Percentiles rank a stretch among this genome's conserved stretches.
These are phyloP conservation scores for Fraxinus angustifolia DNA, from an alignment of 305 asterid genomes.

Conservation along the genomic window DNA sequence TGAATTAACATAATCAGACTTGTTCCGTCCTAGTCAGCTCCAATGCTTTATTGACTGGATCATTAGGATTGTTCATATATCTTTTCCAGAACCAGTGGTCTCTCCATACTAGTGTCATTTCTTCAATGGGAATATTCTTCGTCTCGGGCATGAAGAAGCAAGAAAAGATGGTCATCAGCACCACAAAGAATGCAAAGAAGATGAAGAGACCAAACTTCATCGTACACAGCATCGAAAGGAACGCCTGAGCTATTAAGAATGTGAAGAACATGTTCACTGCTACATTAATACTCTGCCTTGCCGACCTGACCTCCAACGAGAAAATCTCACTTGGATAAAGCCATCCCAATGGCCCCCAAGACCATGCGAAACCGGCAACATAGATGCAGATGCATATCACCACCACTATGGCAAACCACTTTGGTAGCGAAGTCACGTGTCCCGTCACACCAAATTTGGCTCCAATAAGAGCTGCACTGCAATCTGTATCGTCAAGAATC, in stretches of 20 bases:
- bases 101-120: constrained; percentile 28
- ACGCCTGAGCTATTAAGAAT: constrained; percentile 27
- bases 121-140: constrained; percentile 14
- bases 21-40: not conserved
- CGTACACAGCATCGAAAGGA: constrained; percentile 30
- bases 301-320: not conserved
- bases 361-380: constrained; percentile 36
- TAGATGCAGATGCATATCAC: constrained; percentile 19
- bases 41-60: not conserved
- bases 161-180: constrained; percentile 22
- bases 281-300: constrained; percentile 34
- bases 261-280: constrained; percentile 31
- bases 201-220: constrained; percentile 29
- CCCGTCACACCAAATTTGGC: constrained; percentile 13
- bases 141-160: constrained; percentile 22
- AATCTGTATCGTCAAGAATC: not conserved
- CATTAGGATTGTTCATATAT: not conserved
- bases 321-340: constrained; percentile 31
- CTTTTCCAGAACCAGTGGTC: constrained; percentile 32
- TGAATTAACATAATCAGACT: not conserved
- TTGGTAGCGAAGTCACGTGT: not conserved
- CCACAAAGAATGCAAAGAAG: constrained; percentile 29
- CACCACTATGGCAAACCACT: constrained; percentile 17
- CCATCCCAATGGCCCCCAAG: constrained; percentile 38
- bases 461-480: not conserved